These are phyloP conservation scores for Chenopodium formosanum DNA, from an alignment of 148 eudicot species.

Conservation along the genomic window DNA sequence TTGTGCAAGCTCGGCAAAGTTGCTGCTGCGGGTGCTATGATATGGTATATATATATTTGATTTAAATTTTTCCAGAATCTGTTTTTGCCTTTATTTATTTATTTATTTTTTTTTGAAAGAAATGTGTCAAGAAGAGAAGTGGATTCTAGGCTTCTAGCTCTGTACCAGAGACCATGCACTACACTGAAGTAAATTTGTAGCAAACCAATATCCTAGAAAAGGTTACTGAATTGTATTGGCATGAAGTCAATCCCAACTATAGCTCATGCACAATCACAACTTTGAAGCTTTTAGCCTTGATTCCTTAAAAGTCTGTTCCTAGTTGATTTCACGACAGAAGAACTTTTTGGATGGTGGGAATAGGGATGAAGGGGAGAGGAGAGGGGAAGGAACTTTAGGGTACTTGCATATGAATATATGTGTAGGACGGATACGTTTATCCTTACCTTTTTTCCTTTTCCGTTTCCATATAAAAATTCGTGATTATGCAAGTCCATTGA, in stretches of 20 bases:
- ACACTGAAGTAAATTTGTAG: not conserved
- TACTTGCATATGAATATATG: not conserved
- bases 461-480: not conserved
- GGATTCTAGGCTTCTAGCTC: not conserved
- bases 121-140: not conserved
- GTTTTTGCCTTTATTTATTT: not conserved
- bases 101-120: not conserved
- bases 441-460: not conserved
- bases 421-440: not conserved
- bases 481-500: not conserved
- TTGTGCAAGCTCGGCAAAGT: conserved; percentile 97
- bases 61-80: not conserved
- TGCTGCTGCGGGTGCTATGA: conserved; percentile 97
- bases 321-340: not conserved
- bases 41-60: conserved; percentile 55
- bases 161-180: not conserved
- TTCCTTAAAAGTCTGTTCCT: not conserved
- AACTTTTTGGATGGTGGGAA: not conserved
- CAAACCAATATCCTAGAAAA: not conserved
- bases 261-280: not conserved
- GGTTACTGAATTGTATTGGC: not conserved
- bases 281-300: not conserved
- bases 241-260: not conserved
- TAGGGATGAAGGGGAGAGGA: not conserved
- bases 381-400: not conserved